Evolutionary conservation across 495 filamentous ascomycete species (phyloP).

Genomic region (Aspergillus panamensis): DNA sequence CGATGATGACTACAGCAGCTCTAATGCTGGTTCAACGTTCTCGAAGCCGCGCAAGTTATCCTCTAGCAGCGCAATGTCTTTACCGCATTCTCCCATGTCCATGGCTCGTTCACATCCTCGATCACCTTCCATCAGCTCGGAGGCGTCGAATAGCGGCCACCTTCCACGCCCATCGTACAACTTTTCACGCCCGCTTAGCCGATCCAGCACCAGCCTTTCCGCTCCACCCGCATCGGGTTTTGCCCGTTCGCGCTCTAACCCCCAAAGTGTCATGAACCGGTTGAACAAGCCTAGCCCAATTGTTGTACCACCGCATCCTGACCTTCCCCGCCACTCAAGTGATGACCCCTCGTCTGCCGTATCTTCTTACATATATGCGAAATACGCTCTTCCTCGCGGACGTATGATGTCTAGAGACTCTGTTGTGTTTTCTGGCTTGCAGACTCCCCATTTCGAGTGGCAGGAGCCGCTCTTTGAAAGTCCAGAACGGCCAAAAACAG

Average conservation of each 20-base stretch:
- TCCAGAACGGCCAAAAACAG: conserved; percentile 38
- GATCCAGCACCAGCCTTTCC: conserved; percentile 62
- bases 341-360: conserved; percentile 50
- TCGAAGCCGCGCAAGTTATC: conserved; percentile 59
- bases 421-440: conserved; percentile 57
- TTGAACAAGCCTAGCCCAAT: conserved; percentile 40
- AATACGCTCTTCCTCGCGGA: conserved; percentile 77
- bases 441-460: conserved; percentile 59
- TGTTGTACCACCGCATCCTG: conserved; percentile 30
- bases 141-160: conserved; percentile 60
- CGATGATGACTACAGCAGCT: conserved; percentile 59
- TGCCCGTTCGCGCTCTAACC: conserved; percentile 2
- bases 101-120: conserved; percentile 52
- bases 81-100: conserved; percentile 62
- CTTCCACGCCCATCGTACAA: conserved; percentile 78
- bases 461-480: conserved; percentile 53
- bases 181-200: conserved; percentile 86
- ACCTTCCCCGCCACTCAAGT: conserved; percentile 12
- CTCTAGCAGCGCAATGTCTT: conserved; percentile 58
- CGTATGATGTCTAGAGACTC: conserved; percentile 70
- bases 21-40: conserved; percentile 50
- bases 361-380: conserved; percentile 78
- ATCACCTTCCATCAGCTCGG: conserved; percentile 80
- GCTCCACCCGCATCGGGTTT: conserved; percentile 33
- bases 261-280: conserved; percentile 29